Conservation (phyloP, 352 stramenopile genomes). For the Phytophthora brassicae region DNA sequence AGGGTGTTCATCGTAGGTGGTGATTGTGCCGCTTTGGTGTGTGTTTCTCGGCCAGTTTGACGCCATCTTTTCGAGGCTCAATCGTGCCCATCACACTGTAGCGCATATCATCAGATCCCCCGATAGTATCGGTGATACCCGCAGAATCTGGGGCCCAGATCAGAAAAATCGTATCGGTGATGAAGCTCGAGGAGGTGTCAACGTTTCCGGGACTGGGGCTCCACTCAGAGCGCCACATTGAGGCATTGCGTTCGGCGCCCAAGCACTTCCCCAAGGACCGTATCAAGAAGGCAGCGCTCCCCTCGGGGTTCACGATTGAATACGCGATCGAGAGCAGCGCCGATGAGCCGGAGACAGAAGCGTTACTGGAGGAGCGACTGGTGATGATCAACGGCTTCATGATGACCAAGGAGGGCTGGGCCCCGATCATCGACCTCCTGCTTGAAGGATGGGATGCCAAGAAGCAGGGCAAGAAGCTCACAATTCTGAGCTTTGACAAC, state of each 20-base stretch:
- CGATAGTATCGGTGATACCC: too few species aligned
- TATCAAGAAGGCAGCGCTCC: conserved; percentile 22
- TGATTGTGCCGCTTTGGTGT: too few species aligned
- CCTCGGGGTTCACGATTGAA: conserved; percentile 35
- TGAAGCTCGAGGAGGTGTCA: conserved; percentile 26
- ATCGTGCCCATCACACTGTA: too few species aligned
- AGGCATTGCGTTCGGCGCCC: conserved; percentile 33
- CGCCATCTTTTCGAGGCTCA: too few species aligned
- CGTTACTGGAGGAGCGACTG: conserved; percentile 35
- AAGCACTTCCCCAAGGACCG: conserved; percentile 34
- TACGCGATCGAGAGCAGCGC: conserved; percentile 28
- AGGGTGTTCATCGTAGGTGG: too few species aligned
- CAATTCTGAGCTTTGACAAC: conserved; percentile 53
- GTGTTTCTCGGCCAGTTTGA: too few species aligned
- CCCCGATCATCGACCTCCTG: conserved; percentile 37
- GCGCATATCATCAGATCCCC: too few species aligned
- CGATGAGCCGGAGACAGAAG: conserved; percentile 12
- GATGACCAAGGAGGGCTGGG: conserved; percentile 48
- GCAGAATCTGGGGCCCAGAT: too few species aligned
- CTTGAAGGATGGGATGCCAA: conserved; percentile 33
- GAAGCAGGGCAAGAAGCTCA: conserved; percentile 22
- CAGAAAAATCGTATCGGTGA: too few species aligned
- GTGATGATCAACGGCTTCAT: conserved; percentile 49
- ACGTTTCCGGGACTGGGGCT: conserved; percentile 26
- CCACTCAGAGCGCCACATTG: conserved; percentile 32